A percentile compares a stretch with the other conserved stretches of the same genome.
These are phyloP conservation scores for Thielaviopsis musarum DNA, from an alignment of 2,329 filamentous ascomycete species.

Conservation along the genomic window DNA sequence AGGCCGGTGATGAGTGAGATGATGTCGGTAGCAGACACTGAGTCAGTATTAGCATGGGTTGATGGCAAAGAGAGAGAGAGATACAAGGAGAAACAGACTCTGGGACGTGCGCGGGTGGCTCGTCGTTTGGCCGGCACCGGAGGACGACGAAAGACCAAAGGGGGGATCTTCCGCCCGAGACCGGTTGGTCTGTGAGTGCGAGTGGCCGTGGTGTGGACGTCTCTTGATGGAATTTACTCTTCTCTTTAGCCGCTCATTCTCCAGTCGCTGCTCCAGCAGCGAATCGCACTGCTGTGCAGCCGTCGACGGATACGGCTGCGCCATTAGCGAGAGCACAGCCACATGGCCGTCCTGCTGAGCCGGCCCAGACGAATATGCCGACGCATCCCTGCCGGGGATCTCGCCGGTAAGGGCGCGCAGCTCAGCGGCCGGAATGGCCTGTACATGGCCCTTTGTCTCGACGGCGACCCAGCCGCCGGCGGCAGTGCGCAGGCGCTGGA, in stretches of 20 bases:
- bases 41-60: neutral
- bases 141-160: neutral
- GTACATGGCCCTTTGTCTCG: slow-evolving; percentile 83
- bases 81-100: neutral
- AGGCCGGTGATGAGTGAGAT: slow-evolving; percentile 90
- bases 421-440: slow-evolving; percentile 21
- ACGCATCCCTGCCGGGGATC: neutral
- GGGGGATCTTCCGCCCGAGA: neutral
- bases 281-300: slow-evolving; percentile 76
- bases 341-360: neutral
- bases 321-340: slow-evolving; percentile 74
- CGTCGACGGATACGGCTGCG: slow-evolving; percentile 74
- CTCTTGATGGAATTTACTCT: slow-evolving; percentile 39
- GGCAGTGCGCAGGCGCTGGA: slow-evolving; percentile 65
- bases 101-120: neutral
- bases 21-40: slow-evolving; percentile 35
- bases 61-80: neutral
- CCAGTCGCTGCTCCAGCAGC: slow-evolving; percentile 91
- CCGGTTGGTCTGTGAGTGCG: neutral
- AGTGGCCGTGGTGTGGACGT: neutral
- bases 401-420: neutral
- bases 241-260: slow-evolving; percentile 74
- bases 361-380: neutral
- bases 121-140: neutral
- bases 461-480: slow-evolving; percentile 65